Evolutionary conservation across 2,329 filamentous ascomycete species (phyloP).

Genomic region (Leptographium wingfieldii): DNA sequence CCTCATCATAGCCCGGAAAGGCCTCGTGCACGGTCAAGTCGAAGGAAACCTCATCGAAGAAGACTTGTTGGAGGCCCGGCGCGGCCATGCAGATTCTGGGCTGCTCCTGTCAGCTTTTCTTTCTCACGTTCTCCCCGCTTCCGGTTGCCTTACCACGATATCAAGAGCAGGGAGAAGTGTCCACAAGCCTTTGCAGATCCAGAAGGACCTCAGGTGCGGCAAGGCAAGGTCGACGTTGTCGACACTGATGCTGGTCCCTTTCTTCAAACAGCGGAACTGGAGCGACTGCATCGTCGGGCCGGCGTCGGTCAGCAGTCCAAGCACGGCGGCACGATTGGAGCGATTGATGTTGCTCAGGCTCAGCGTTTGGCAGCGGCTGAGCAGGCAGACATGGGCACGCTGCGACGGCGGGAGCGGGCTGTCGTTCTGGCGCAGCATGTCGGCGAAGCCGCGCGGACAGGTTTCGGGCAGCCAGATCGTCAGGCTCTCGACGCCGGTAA

Average conservation of each 20-base stretch:
- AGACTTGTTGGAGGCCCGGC: conserved; percentile 9
- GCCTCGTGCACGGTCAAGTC: background rate
- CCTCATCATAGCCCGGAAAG: background rate
- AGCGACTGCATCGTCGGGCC: background rate
- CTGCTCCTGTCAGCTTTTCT: background rate
- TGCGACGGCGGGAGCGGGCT: background rate
- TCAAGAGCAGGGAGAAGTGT: background rate
- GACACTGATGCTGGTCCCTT: background rate
- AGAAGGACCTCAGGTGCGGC: background rate
- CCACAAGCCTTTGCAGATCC: background rate
- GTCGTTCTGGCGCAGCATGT: background rate
- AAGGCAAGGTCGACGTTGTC: background rate
- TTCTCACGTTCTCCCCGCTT: background rate
- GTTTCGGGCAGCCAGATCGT: background rate
- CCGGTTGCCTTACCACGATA: background rate
- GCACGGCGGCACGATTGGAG: background rate
- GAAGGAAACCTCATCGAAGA: background rate
- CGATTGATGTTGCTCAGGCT: background rate
- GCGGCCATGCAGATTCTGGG: background rate
- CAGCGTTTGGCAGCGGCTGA: background rate
- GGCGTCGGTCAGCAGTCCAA: background rate
- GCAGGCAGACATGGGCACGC: background rate
- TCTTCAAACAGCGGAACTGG: background rate
- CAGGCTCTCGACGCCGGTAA: background rate
- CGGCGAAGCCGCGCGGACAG: background rate